Conservation (phyloP, 306 rosid genomes). For the Acmispon strigosus region DNA sequence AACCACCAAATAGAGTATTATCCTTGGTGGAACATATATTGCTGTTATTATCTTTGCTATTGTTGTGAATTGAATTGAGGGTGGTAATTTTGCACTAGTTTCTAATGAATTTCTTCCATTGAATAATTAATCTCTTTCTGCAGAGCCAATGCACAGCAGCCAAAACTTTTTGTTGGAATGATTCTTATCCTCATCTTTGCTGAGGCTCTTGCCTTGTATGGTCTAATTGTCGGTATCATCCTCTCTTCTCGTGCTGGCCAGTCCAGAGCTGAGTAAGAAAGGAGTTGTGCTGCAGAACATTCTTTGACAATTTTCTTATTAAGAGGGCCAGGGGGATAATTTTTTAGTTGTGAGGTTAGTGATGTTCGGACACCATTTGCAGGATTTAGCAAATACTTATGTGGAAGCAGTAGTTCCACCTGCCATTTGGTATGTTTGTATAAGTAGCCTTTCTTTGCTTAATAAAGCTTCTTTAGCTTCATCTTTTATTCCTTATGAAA, state of each 20-base stretch:
- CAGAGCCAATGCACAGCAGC: slow-evolving; percentile 93
- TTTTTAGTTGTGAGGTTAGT: slow-evolving; percentile 33
- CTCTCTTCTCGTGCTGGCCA: slow-evolving; percentile 87
- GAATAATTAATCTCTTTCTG: slow-evolving; percentile 26
- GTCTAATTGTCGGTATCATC: slow-evolving; percentile 81
- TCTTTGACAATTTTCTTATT: slow-evolving; percentile 41
- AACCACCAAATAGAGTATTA: neutral
- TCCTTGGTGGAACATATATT: neutral
- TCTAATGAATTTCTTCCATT: neutral
- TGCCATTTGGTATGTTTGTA: slow-evolving; percentile 35
- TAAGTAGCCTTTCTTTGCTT: slow-evolving; percentile 38
- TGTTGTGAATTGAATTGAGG: neutral
- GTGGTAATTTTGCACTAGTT: too few relatives aligned
- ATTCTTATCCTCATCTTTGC: slow-evolving; percentile 84
- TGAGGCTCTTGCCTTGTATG: slow-evolving; percentile 79
- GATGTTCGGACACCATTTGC: slow-evolving; percentile 27
- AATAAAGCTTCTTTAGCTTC: slow-evolving; percentile 50
- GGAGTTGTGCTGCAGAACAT: slow-evolving; percentile 29
- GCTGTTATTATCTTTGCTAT: neutral
- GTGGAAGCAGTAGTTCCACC: slow-evolving; percentile 30
- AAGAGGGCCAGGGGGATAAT: slow-evolving; percentile 13
- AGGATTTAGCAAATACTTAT: slow-evolving; percentile 25
- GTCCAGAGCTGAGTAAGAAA: slow-evolving; percentile 71
- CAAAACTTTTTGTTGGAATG: slow-evolving; percentile 86
- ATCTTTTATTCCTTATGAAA: slow-evolving; percentile 8